A percentile compares a stretch with the other conserved stretches of the same genome.
phyloP scores from a whole-genome alignment of 768 basidiomycete species.

The Boletus rubroflammeus region DNA sequence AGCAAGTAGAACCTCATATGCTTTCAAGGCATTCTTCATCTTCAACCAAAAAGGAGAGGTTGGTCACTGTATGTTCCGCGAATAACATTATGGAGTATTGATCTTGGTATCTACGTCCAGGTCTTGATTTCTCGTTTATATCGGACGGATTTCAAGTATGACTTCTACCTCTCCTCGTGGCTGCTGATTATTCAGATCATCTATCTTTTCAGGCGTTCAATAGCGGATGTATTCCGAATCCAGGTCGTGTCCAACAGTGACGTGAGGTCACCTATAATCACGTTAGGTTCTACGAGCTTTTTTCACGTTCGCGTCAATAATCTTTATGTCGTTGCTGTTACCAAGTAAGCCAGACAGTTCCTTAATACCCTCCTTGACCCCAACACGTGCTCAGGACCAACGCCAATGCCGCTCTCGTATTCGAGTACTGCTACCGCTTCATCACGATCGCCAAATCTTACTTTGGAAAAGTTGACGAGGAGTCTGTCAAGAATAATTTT shows the following conservation, averaged over 20 bases:
- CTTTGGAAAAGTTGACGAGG: constrained; percentile 98
- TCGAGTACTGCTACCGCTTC: constrained; percentile 97
- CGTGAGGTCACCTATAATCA: constrained; percentile 95
- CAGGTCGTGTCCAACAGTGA: constrained; percentile 98
- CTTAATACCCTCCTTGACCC: background rate
- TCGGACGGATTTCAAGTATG: constrained; percentile 93
- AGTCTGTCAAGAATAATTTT: constrained; percentile 98
- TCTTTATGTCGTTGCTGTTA: constrained; percentile 92
- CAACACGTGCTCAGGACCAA: constrained; percentile 63
- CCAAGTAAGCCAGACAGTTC: constrained; percentile 61
- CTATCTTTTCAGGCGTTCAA: constrained; percentile 74
- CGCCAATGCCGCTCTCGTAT: constrained; percentile 95
- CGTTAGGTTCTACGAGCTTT: constrained; percentile 96
- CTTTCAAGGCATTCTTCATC: constrained; percentile 90
- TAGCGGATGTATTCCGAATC: constrained; percentile 97
- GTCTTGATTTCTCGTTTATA: constrained; percentile 96
- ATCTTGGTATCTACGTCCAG: constrained; percentile 36
- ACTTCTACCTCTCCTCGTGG: constrained; percentile 20
- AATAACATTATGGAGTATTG: background rate
- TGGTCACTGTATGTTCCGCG: constrained; percentile 17
- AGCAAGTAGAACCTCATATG: background rate
- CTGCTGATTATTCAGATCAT: background rate
- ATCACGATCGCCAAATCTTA: constrained; percentile 92
- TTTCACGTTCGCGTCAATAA: constrained; percentile 97
- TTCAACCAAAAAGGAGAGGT: constrained; percentile 99